Conservation (phyloP, 2,329 filamentous ascomycete species). For the Nannizzia gypsea region DNA sequence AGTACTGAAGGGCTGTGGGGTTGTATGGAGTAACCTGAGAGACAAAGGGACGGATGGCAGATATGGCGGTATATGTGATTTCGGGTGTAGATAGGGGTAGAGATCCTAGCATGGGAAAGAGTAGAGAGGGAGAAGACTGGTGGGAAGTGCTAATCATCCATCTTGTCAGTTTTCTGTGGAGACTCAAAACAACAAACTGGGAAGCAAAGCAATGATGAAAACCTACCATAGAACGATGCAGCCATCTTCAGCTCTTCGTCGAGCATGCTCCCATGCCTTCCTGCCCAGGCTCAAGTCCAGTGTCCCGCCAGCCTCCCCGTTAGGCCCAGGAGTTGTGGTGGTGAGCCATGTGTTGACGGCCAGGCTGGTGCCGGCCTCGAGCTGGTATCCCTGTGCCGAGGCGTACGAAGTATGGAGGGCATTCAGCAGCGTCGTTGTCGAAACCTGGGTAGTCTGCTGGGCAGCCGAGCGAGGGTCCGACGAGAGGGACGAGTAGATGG, state of each 20-base stretch:
- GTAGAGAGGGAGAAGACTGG: constrained; percentile 70
- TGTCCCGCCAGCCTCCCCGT: constrained; percentile 61
- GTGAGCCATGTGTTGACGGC: constrained; percentile 95
- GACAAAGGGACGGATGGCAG: constrained; percentile 74
- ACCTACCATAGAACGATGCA: constrained; percentile 77
- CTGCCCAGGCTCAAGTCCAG: constrained; percentile 67
- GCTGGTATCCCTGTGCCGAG: constrained; percentile 65
- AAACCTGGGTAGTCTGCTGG: constrained; percentile 66
- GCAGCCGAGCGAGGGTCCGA: constrained; percentile 47
- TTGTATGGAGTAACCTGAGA: constrained; percentile 81
- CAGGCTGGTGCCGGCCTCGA: constrained; percentile 82
- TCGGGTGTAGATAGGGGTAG: constrained; percentile 69
- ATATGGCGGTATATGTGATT: constrained; percentile 63
- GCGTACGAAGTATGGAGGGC: constrained; percentile 81
- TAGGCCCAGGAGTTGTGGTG: constrained; percentile 55
- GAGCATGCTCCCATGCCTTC: constrained; percentile 91
- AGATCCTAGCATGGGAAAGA: constrained; percentile 67
- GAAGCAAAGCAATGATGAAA: neutral
- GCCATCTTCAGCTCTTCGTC: constrained; percentile 85
- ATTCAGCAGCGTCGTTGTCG: constrained; percentile 86
- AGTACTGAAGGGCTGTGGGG: constrained; percentile 69
- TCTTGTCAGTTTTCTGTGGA: too few species aligned
- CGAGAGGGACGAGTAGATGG: constrained; percentile 50
- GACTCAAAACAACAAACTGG: too few species aligned
- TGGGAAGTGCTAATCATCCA: constrained; percentile 72